These are phyloP conservation scores for Thielaviopsis punctulata DNA, from an alignment of 2,329 filamentous ascomycete genomes.

Conservation along the genomic window DNA sequence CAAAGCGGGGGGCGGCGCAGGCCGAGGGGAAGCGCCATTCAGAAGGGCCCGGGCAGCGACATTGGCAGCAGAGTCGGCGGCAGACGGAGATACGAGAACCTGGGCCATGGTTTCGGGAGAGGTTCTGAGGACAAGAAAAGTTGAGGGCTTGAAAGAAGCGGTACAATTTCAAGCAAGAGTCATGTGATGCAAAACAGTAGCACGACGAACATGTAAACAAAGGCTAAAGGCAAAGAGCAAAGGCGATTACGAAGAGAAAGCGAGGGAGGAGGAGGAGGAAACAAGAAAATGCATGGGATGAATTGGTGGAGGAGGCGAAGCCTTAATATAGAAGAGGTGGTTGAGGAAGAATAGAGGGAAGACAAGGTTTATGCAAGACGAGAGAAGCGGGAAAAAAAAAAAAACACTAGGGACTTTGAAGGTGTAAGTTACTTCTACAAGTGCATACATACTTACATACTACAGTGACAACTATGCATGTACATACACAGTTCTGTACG, in stretches of 20 bases:
- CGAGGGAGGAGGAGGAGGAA: not conserved
- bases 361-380: not conserved
- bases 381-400: not conserved
- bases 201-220: no score
- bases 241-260: not conserved
- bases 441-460: no score
- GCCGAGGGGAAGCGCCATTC: not conserved
- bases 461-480: no score
- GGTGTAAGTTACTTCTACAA: no score
- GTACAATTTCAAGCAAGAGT: not conserved
- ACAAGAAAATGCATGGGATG: not conserved
- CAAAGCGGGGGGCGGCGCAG: not conserved
- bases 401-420: no score
- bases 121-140: not conserved
- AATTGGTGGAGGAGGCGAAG: not conserved
- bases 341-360: not conserved
- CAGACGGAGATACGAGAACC: not conserved
- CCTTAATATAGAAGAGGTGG: not conserved
- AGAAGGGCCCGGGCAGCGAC: constrained; percentile 7
- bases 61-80: not conserved
- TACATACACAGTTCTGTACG: no score
- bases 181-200: not conserved
- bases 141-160: not conserved
- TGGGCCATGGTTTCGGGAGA: not conserved
- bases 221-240: not conserved